Conservation (phyloP, 768 basidiomycete species). For the Mycena rebaudengoi region DNA sequence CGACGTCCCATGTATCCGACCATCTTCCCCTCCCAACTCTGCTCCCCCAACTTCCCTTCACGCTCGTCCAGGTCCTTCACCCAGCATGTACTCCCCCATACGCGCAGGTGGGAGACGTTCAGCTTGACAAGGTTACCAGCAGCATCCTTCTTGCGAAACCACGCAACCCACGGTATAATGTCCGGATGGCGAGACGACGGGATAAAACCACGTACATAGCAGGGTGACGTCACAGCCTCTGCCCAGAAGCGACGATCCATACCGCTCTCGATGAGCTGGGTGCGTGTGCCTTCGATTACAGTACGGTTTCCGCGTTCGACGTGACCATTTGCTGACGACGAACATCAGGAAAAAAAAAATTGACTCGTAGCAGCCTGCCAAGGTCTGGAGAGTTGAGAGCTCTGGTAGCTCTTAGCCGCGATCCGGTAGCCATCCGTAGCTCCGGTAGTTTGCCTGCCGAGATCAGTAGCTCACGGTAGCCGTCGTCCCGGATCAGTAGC, state of each 20-base stretch:
- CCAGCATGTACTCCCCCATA: slow-evolving; percentile 22
- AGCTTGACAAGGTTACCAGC: not conserved
- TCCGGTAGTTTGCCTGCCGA: no score
- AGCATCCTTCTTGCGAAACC: not conserved
- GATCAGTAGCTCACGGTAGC: no score
- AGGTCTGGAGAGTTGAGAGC: no score
- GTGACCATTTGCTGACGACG: slow-evolving; percentile 35
- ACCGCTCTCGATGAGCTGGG: slow-evolving; percentile 3
- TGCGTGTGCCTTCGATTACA: slow-evolving; percentile 22
- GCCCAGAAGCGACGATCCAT: no score
- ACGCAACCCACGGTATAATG: not conserved
- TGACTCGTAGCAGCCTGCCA: no score
- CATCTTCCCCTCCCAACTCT: slow-evolving; percentile 23
- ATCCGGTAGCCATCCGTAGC: no score
- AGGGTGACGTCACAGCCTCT: no score
- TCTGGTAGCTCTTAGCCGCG: no score
- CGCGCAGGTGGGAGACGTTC: no score
- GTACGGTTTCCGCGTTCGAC: slow-evolving; percentile 30
- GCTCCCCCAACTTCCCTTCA: slow-evolving; percentile 21
- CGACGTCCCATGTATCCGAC: slow-evolving; percentile 25
- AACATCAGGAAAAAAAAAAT: no score
- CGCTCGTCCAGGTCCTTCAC: slow-evolving; percentile 21
- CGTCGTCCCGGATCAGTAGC: no score
- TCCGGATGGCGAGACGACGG: slow-evolving; percentile 25
- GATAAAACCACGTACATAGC: slow-evolving; percentile 33